Conservation (phyloP, 148 eudicot species). For the Cornus kousa region DNA sequence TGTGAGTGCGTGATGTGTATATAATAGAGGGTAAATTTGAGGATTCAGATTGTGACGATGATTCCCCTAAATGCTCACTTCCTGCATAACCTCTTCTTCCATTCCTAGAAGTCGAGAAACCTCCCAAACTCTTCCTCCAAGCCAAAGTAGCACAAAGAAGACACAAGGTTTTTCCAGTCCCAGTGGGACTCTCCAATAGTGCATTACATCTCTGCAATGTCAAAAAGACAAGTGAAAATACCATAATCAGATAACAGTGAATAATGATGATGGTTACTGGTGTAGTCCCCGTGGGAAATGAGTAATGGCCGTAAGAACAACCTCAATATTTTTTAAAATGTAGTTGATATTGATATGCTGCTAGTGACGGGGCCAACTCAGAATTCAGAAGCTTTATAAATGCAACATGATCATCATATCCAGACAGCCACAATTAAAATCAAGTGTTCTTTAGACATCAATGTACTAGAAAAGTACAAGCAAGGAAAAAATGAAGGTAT, state of each 20-base stretch:
- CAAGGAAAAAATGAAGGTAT: background rate
- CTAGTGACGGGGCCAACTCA: background rate
- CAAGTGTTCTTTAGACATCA: background rate
- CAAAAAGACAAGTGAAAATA: slow-evolving; percentile 5
- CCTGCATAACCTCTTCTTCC: slow-evolving; percentile 21
- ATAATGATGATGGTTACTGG: background rate
- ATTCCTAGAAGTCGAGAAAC: slow-evolving; percentile 45
- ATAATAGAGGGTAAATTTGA: slow-evolving; percentile 59
- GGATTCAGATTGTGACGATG: slow-evolving; percentile 40
- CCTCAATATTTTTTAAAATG: background rate
- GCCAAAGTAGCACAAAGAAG: slow-evolving; percentile 97
- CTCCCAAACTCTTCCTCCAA: slow-evolving; percentile 88
- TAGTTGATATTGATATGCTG: background rate
- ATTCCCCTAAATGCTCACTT: slow-evolving; percentile 30
- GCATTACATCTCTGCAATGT: slow-evolving; percentile 72
- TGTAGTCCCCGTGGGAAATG: background rate
- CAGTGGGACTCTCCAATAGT: slow-evolving; percentile 94
- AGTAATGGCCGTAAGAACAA: background rate
- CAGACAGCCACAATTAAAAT: background rate
- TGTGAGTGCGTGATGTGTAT: slow-evolving; percentile 94
- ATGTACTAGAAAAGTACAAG: background rate
- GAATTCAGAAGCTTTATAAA: background rate
- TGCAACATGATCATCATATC: no score
- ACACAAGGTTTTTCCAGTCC: slow-evolving; percentile 96
- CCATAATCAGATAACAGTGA: background rate